These are phyloP conservation scores for Wallemia mellicola DNA, from an alignment of 1,284 basidiomycete species.

Conservation along the genomic window DNA sequence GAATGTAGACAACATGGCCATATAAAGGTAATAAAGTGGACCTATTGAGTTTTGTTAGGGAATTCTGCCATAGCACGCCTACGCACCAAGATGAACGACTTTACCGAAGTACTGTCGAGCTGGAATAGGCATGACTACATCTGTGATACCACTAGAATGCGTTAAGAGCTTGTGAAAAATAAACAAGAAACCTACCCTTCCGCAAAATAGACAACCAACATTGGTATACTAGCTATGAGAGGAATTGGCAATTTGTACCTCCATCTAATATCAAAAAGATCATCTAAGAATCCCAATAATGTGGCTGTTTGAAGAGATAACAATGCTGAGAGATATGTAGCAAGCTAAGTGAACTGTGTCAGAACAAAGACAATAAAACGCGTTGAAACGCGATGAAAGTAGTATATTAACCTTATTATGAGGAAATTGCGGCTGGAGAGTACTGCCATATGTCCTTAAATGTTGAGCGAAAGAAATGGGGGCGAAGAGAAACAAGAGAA, in stretches of 20 bases:
- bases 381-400: too few species aligned
- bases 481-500: conserved; percentile 49
- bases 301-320: conserved; percentile 73
- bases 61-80: neutral
- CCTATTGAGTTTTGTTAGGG: conserved; percentile 22
- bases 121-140: conserved; percentile 74
- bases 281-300: conserved; percentile 81
- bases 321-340: conserved; percentile 71
- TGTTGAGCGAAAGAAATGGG: conserved; percentile 60
- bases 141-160: conserved; percentile 37
- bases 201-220: conserved; percentile 85
- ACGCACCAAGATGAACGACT: conserved; percentile 54
- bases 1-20: conserved; percentile 83
- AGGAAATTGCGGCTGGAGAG: conserved; percentile 26
- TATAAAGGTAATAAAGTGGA: conserved; percentile 83
- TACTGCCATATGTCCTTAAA: conserved; percentile 15
- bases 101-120: conserved; percentile 37
- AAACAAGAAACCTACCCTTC: conserved; percentile 20
- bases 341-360: conserved; percentile 25
- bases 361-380: too few species aligned
- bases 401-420: conserved; percentile 38
- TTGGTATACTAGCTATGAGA: conserved; percentile 73
- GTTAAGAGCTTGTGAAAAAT: neutral
- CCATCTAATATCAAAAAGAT: conserved; percentile 97
- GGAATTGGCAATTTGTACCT: conserved; percentile 91